A percentile compares a stretch with the other conserved stretches of the same genome.
phyloP scores from a whole-genome alignment of 371 early-diverging fungal species.

The Choanephora cucurbitarum region DNA sequence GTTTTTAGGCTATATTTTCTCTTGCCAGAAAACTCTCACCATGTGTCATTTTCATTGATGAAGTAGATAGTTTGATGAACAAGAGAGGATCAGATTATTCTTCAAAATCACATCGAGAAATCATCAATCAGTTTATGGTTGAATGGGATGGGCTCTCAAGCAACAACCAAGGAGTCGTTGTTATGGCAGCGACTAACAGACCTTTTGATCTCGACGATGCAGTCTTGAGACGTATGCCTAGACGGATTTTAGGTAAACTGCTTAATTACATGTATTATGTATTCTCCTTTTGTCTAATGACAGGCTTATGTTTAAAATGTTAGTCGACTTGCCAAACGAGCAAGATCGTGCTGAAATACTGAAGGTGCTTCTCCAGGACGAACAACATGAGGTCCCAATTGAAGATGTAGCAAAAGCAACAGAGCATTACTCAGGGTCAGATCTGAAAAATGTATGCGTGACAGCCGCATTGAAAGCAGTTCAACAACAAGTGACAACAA shows the following conservation, averaged over 20 bases:
- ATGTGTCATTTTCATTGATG: slow-evolving; percentile 98
- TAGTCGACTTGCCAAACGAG: slow-evolving; percentile 89
- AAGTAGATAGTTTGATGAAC: slow-evolving; percentile 95
- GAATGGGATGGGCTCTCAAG: slow-evolving; percentile 96
- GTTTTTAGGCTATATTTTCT: slow-evolving; percentile 81
- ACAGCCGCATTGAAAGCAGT: slow-evolving; percentile 84
- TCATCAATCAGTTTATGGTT: slow-evolving; percentile 95
- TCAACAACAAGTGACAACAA: slow-evolving; percentile 48
- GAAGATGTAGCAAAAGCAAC: slow-evolving; percentile 70
- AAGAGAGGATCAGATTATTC: slow-evolving; percentile 68
- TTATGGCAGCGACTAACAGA: slow-evolving; percentile 97
- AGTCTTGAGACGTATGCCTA: slow-evolving; percentile 94
- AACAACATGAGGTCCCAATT: slow-evolving; percentile 62
- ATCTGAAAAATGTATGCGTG: slow-evolving; percentile 97
- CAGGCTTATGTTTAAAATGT: background rate
- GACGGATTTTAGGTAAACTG: slow-evolving; percentile 81
- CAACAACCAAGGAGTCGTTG: slow-evolving; percentile 77
- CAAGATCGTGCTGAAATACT: slow-evolving; percentile 84
- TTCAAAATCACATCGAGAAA: slow-evolving; percentile 71
- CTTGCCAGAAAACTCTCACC: slow-evolving; percentile 95
- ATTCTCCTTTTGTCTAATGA: background rate
- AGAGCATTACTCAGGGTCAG: slow-evolving; percentile 91
- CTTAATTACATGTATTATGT: background rate
- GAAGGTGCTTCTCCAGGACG: slow-evolving; percentile 76
- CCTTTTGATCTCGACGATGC: slow-evolving; percentile 99